A percentile compares a stretch with the other conserved stretches of the same genome.
Conservation (phyloP, 176 grass and related monocot genomes). For the Areca catechu region DNA sequence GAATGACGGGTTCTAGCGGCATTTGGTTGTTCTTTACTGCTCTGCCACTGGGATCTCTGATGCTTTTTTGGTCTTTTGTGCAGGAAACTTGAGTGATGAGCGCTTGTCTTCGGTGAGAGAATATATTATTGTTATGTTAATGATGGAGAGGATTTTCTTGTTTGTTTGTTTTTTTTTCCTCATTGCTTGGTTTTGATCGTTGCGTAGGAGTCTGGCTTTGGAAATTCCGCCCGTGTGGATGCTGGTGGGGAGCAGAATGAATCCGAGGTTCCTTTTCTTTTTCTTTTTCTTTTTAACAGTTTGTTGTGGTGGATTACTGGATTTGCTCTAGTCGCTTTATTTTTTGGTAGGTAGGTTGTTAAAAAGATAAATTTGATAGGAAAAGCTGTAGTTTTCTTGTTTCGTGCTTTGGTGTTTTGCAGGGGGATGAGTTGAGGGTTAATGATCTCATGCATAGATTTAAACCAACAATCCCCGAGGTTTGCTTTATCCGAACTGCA, state of each 20-base stretch:
- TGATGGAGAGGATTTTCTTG: not conserved
- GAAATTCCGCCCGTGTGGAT: conserved; percentile 13
- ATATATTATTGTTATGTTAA: not conserved
- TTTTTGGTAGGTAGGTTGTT: no score
- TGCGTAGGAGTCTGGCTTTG: conserved; percentile 16
- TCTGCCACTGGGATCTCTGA: not conserved
- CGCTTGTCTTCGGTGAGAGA: conserved; percentile 31
- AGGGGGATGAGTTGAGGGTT: conserved; percentile 21
- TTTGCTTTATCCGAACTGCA: not conserved
- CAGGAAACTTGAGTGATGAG: conserved; percentile 43
- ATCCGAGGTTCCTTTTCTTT: conserved; percentile 25
- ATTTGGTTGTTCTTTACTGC: no score
- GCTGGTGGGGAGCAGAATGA: conserved; percentile 20
- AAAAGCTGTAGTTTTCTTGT: not conserved
- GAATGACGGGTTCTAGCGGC: no score
- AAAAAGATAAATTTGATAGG: no score
- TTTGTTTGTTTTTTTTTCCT: conserved; percentile 10
- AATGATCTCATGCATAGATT: conserved; percentile 12
- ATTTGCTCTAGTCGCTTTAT: no score
- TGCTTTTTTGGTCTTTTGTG: not conserved
- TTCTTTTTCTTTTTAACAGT: not conserved
- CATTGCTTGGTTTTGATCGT: not conserved
- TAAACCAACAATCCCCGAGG: conserved; percentile 19
- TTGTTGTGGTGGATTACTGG: no score
- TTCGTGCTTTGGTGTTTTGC: conserved; percentile 16